phyloP scores from a whole-genome alignment of 2,329 filamentous ascomycete species.

The Fusarium lyarnte region DNA sequence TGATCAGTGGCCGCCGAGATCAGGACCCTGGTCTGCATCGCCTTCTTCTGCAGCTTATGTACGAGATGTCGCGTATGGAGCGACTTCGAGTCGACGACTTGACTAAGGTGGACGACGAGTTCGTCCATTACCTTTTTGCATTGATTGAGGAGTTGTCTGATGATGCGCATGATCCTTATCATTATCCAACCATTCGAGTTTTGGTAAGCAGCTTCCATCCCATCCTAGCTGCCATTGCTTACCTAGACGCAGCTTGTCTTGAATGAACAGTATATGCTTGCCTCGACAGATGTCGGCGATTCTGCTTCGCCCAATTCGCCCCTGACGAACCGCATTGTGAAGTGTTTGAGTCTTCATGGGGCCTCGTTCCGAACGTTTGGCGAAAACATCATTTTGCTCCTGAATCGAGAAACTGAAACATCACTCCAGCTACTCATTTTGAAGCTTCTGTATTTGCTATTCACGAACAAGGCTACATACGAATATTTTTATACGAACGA shows the following conservation, averaged over 20 bases:
- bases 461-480: constrained; percentile 89
- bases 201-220: constrained; percentile 66
- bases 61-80: constrained; percentile 96
- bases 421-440: constrained; percentile 95
- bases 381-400: constrained; percentile 93
- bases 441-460: constrained; percentile 93
- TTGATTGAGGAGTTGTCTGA: constrained; percentile 89
- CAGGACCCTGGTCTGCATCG: constrained; percentile 79
- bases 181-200: constrained; percentile 93
- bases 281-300: constrained; percentile 63
- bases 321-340: constrained; percentile 93
- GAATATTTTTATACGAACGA: constrained; percentile 99
- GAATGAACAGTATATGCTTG: constrained; percentile 98
- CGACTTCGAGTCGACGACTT: constrained; percentile 80
- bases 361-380: constrained; percentile 91
- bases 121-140: constrained; percentile 83
- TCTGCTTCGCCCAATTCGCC: constrained; percentile 54
- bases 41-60: constrained; percentile 85
- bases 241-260: constrained; percentile 75
- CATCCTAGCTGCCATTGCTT: constrained; percentile 6
- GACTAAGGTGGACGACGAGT: constrained; percentile 78
- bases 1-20: constrained; percentile 74
- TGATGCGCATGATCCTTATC: constrained; percentile 91
- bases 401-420: constrained; percentile 95
- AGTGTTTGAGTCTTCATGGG: constrained; percentile 84